Evolutionary conservation across 345 rosid genomes (phyloP).

Genomic region (Erucastrum elatum): DNA sequence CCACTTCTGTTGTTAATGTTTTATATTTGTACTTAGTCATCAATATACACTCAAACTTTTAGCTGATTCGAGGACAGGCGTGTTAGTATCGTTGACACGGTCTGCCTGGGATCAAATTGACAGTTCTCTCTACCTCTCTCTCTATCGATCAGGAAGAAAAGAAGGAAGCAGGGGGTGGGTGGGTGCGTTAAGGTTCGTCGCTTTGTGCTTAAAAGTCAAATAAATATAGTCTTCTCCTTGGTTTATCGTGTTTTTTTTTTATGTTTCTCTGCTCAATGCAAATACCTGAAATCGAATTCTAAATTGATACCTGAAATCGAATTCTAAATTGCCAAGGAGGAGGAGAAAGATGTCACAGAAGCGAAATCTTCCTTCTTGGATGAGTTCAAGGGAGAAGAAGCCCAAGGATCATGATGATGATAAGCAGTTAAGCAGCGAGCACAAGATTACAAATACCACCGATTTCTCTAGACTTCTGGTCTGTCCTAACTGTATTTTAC

Average conservation of each 20-base stretch:
- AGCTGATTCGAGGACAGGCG: too few relatives aligned
- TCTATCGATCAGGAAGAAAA: background rate
- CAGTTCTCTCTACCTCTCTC: background rate
- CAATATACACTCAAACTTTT: too few relatives aligned
- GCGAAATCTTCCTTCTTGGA: constrained; percentile 86
- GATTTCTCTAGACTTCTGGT: constrained; percentile 68
- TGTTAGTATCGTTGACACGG: background rate
- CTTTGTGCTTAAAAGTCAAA: background rate
- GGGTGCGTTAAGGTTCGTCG: background rate
- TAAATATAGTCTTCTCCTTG: background rate
- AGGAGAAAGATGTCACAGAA: constrained; percentile 40
- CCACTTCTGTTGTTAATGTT: constrained; percentile 28
- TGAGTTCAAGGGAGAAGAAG: constrained; percentile 51
- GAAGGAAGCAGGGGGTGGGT: background rate
- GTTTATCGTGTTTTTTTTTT: background rate
- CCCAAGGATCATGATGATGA: background rate
- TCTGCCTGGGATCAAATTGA: background rate
- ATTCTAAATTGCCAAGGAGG: background rate
- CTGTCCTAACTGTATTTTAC: constrained; percentile 5
- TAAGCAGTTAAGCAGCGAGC: background rate
- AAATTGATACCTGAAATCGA: too few relatives aligned
- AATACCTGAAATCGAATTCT: too few relatives aligned
- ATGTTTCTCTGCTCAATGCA: background rate
- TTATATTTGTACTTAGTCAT: too few relatives aligned
- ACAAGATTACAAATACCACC: constrained; percentile 6